Evolutionary conservation across 78 protist species (phyloP).

Genomic region (Reticulomyxa filosa): DNA sequence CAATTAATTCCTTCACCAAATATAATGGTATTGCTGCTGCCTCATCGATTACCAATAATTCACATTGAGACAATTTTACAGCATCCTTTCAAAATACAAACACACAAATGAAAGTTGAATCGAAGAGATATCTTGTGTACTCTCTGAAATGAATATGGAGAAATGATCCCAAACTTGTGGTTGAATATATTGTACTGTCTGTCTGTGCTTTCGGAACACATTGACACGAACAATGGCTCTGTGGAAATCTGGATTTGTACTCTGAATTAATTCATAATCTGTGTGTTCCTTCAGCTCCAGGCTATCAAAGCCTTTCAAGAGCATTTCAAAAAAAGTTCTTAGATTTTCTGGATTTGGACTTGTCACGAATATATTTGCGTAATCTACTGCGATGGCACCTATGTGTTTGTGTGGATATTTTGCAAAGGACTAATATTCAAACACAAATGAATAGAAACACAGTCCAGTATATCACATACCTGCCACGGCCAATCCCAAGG

Average conservation of each 20-base stretch:
- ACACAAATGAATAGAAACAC: no score
- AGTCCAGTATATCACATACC: not conserved
- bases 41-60: slow-evolving; percentile 91
- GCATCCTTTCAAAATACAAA: not conserved
- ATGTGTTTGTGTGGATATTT: no score
- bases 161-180: slow-evolving; percentile 52
- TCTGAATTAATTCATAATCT: slow-evolving; percentile 66
- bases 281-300: slow-evolving; percentile 67
- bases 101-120: not conserved
- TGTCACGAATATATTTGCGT: slow-evolving; percentile 85
- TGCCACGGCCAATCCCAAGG: slow-evolving; percentile 39
- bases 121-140: not conserved
- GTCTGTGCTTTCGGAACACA: slow-evolving; percentile 73
- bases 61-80: not conserved
- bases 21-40: slow-evolving; percentile 99
- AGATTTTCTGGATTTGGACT: slow-evolving; percentile 93
- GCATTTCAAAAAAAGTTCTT: slow-evolving; percentile 80
- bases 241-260: slow-evolving; percentile 59
- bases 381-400: no score
- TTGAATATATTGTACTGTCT: slow-evolving; percentile 58
- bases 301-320: slow-evolving; percentile 67
- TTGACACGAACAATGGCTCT: slow-evolving; percentile 61
- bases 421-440: no score
- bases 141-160: slow-evolving; percentile 17
- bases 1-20: slow-evolving; percentile 34